A percentile compares a stretch with the other conserved stretches of the same genome.
Evolutionary conservation across 1,139 yeast species (phyloP).

Genomic region (Debaryomyces nepalensis): DNA sequence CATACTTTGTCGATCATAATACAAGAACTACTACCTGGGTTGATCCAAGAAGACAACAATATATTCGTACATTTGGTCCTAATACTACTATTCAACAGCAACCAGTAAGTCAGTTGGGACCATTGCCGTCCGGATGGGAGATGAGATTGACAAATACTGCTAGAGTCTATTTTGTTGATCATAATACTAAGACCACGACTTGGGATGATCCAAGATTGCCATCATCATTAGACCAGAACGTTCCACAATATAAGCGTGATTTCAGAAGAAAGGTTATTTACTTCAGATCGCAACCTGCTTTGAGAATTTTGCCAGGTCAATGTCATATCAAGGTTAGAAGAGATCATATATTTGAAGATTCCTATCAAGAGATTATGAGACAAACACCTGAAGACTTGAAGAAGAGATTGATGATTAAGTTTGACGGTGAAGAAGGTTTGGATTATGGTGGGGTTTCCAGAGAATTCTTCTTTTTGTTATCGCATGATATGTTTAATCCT

Average conservation of each 20-base stretch:
- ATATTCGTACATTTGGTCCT: slow-evolving; percentile 92
- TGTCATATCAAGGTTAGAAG: slow-evolving; percentile 98
- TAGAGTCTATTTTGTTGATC: slow-evolving; percentile 97
- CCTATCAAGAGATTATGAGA: slow-evolving; percentile 97
- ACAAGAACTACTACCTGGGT: slow-evolving; percentile 99
- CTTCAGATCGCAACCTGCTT: slow-evolving; percentile 97
- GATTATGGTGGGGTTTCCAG: slow-evolving; percentile 99
- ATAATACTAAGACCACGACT: slow-evolving; percentile 97
- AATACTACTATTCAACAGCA: slow-evolving; percentile 93
- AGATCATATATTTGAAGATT: slow-evolving; percentile 94
- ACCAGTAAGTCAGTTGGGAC: slow-evolving; percentile 98
- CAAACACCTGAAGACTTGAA: slow-evolving; percentile 98
- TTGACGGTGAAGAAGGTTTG: slow-evolving; percentile 98
- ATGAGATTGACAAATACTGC: slow-evolving; percentile 99
- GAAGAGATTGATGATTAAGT: slow-evolving; percentile 96
- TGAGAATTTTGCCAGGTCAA: slow-evolving; percentile 96
- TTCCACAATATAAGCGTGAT: slow-evolving; percentile 98
- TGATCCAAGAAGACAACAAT: slow-evolving; percentile 98
- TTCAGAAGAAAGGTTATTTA: slow-evolving; percentile 96
- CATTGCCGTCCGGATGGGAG: slow-evolving; percentile 99
- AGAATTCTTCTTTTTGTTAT: slow-evolving; percentile 92
- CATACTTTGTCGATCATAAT: slow-evolving; percentile 97
- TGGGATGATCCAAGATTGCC: slow-evolving; percentile 99
- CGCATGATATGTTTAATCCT: slow-evolving; percentile 99
- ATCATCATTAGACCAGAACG: slow-evolving; percentile 94